These are phyloP conservation scores for Ustilaginoidea virens DNA, from an alignment of 2,329 filamentous ascomycete genomes.

Conservation along the genomic window DNA sequence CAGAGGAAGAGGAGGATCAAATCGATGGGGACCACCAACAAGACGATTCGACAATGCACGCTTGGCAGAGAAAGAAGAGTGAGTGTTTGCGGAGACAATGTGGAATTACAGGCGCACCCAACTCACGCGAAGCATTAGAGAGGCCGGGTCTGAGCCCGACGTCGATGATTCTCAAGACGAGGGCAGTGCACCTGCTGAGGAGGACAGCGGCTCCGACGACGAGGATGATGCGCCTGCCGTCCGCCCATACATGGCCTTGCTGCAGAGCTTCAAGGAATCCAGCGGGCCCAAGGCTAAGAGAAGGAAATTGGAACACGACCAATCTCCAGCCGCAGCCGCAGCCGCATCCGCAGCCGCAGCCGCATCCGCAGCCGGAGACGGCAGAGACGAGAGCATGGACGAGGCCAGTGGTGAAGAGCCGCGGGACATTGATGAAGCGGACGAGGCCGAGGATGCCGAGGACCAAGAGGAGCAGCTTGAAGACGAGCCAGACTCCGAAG, in stretches of 20 bases:
- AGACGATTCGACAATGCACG: slow-evolving; percentile 20
- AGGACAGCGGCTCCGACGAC: slow-evolving; percentile 26
- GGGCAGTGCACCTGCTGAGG: slow-evolving; percentile 21
- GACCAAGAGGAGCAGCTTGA: slow-evolving; percentile 7
- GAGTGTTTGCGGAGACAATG: slow-evolving; percentile 7
- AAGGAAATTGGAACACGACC: slow-evolving; percentile 35
- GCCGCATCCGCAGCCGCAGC: too few species aligned
- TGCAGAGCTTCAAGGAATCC: slow-evolving; percentile 39
- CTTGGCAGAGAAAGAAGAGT: slow-evolving; percentile 21
- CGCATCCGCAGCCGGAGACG: too few species aligned
- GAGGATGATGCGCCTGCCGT: slow-evolving; percentile 25
- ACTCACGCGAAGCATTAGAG: slow-evolving; percentile 2
- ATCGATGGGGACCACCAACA: slow-evolving; percentile 21
- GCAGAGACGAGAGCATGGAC: slow-evolving; percentile 9
- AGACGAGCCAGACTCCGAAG: slow-evolving; percentile 25
- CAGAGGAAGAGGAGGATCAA: slow-evolving; percentile 14
- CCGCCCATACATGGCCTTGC: slow-evolving; percentile 39
- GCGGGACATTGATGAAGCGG: slow-evolving; percentile 11
- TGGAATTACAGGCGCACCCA: background rate
- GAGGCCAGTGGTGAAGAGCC: slow-evolving; percentile 24
- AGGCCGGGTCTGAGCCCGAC: slow-evolving; percentile 6
- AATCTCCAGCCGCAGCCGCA: too few species aligned
- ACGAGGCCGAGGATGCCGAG: slow-evolving; percentile 10
- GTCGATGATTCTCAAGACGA: slow-evolving; percentile 14
- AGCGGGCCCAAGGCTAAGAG: slow-evolving; percentile 34